Percentiles rank a stretch among this genome's conserved stretches.
phyloP scores from a whole-genome alignment of 805 yeast species.

The Millerozyma acaciae region DNA sequence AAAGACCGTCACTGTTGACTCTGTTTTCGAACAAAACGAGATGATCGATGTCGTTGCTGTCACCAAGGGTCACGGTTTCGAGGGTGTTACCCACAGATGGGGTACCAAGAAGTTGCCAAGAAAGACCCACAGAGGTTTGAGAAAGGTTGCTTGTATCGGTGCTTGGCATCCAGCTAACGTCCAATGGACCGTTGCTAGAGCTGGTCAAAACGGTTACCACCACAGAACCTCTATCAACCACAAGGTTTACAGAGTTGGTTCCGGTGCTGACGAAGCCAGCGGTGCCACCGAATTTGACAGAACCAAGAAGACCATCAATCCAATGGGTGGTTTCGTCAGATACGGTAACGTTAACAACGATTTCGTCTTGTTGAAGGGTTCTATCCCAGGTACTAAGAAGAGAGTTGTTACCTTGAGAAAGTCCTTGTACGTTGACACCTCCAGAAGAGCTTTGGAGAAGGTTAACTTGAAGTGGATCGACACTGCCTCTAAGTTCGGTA shows the following conservation, averaged over 20 bases:
- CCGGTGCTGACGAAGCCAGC: slow-evolving; percentile 88
- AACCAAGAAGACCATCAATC: slow-evolving; percentile 99
- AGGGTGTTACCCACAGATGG: slow-evolving; percentile 99
- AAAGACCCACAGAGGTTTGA: slow-evolving; percentile 99
- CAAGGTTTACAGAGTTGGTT: slow-evolving; percentile 99
- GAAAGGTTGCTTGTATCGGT: slow-evolving; percentile 99
- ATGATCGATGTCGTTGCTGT: slow-evolving; percentile 98
- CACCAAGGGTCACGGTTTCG: slow-evolving; percentile 99
- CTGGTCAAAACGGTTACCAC: slow-evolving; percentile 99
- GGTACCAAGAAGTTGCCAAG: slow-evolving; percentile 99
- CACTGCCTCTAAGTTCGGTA: slow-evolving; percentile 99
- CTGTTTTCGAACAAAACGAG: slow-evolving; percentile 98
- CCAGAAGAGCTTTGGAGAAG: slow-evolving; percentile 95
- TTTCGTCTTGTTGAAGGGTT: slow-evolving; percentile 96
- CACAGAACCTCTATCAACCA: slow-evolving; percentile 99
- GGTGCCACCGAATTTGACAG: slow-evolving; percentile 98
- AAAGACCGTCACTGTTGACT: slow-evolving; percentile 93
- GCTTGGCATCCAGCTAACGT: slow-evolving; percentile 99
- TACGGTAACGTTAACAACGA: slow-evolving; percentile 98
- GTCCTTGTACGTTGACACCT: slow-evolving; percentile 95
- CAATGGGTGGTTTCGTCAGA: slow-evolving; percentile 99
- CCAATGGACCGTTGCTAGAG: slow-evolving; percentile 99
- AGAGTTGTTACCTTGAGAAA: slow-evolving; percentile 98
- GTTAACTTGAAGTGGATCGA: slow-evolving; percentile 99
- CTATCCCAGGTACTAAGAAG: slow-evolving; percentile 99